Evolutionary conservation across 2,329 filamentous ascomycete genomes (phyloP), one percentile per base, ranked within the genome.

Genomic region (Claviceps sp.): DNA sequence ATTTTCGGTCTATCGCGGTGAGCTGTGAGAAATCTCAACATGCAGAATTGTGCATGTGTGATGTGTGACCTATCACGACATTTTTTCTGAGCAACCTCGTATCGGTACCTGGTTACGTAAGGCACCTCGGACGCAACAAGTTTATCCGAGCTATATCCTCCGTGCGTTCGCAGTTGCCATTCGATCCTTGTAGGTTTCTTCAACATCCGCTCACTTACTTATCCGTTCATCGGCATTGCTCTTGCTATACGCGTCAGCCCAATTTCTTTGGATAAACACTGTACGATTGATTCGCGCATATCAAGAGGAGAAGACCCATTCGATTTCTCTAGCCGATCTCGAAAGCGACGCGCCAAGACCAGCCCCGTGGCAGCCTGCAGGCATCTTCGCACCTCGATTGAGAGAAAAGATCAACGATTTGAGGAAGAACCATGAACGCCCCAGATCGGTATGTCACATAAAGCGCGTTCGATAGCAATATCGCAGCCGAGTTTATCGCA

Each of bases 381-480:
- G 39, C n/a, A 19, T 39, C 40, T 34, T 34, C 39, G 39, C 41
- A 16, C 13, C 14, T 16, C 17, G 42, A 19, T 40, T 5, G 50
- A n/a, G 8, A 49, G 47, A n/a, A 34, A 49, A 16, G 22, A 42
- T 43, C 26, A 19, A 56, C 73, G 59, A 30, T 78, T 14, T 7
- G 42, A 24, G 11, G 13, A 10, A 26, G n/a, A 44, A 44, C 39
- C 7, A 44, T 79, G 76, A 79, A 79, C 68, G 76, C 76, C 13
- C 76, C 76, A 17, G 76, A 79, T 61, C 69, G 76, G 76, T 78
- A 58, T 65, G 75, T 67, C 7, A 26, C 16, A n/a, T 42, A 10
- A 14, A 19, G 13, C n/a, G 38, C 4, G 16, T 49, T 34, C 30
- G 38, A 16, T 14, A n/a, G 34, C 14, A 11, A 39, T 16, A 4